These are phyloP conservation scores for Phytophthora tubulina DNA, from an alignment of 352 stramenopile species.

Conservation along the genomic window DNA sequence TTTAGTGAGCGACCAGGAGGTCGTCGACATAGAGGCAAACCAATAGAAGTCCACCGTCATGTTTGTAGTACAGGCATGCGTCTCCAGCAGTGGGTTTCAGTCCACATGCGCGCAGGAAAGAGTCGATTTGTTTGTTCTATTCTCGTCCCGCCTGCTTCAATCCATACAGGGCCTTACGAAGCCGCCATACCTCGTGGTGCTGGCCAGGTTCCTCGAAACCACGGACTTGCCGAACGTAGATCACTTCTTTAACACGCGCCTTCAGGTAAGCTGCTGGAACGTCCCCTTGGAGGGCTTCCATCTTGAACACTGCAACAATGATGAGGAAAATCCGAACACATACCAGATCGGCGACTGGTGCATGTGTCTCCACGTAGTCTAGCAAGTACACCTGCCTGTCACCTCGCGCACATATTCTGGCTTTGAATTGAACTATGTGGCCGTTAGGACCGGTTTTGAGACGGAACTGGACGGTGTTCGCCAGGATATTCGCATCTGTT, in stretches of 20 bases:
- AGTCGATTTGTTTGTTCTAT: constrained; percentile 8
- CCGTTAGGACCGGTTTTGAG: not conserved
- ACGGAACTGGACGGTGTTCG: constrained; percentile 5
- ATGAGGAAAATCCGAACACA: constrained; percentile 1
- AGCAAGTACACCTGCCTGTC: constrained; percentile 6
- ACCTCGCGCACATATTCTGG: not conserved
- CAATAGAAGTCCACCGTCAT: not conserved
- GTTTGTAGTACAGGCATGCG: not conserved
- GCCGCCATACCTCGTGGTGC: not conserved
- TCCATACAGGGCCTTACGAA: constrained; percentile 13
- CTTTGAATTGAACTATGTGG: not conserved
- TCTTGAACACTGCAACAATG: not conserved
- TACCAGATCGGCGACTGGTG: constrained; percentile 2
- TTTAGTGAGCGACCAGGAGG: constrained; percentile 1
- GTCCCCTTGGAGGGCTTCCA: not conserved
- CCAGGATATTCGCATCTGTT: not conserved
- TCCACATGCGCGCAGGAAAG: not conserved
- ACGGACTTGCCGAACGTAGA: not conserved
- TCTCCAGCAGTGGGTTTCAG: not conserved
- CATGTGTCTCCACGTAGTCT: not conserved
- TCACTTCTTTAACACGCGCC: not conserved
- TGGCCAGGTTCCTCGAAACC: not conserved
- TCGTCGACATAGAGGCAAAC: constrained; percentile 18
- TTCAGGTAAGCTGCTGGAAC: constrained; percentile 12
- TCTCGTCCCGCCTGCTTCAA: constrained; percentile 5